These are phyloP conservation scores for Thelephora terrestris DNA, from an alignment of 1,284 basidiomycete genomes.

Conservation along the genomic window DNA sequence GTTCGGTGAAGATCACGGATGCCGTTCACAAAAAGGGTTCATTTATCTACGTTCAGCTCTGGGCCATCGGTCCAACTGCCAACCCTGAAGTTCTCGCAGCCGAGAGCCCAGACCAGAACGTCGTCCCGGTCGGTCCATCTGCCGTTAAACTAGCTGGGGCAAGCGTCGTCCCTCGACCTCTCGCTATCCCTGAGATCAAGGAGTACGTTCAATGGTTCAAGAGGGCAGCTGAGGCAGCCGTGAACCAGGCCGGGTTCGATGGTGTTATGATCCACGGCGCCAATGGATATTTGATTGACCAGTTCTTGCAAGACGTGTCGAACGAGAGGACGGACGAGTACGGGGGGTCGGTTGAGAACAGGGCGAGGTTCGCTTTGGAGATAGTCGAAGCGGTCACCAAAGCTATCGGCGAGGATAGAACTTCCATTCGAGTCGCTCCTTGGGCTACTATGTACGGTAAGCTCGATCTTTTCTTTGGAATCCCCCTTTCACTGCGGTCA, in stretches of 20 bases:
- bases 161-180: constrained; percentile 15
- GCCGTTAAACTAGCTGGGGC: constrained; percentile 31
- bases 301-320: constrained; percentile 28
- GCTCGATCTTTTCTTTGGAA: background rate
- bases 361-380: constrained; percentile 38
- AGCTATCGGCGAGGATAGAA: constrained; percentile 28
- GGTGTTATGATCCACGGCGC: constrained; percentile 30
- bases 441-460: constrained; percentile 23
- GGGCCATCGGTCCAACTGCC: constrained; percentile 34
- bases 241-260: constrained; percentile 22
- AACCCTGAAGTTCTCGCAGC: constrained; percentile 17
- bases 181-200: constrained; percentile 20
- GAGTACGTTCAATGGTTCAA: constrained; percentile 15
- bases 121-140: constrained; percentile 26
- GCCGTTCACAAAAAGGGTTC: constrained; percentile 25
- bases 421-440: constrained; percentile 45
- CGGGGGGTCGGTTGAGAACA: constrained; percentile 47
- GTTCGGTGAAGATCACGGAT: constrained; percentile 17
- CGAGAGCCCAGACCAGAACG: constrained; percentile 25
- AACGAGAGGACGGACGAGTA: constrained; percentile 53
- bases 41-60: constrained; percentile 35
- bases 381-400: constrained; percentile 34
- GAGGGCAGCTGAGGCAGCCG: constrained; percentile 16
- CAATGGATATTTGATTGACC: constrained; percentile 31
- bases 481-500: background rate